These are phyloP conservation scores for Botrytis sinoallii DNA, from an alignment of 2,329 filamentous ascomycete species.

Conservation along the genomic window DNA sequence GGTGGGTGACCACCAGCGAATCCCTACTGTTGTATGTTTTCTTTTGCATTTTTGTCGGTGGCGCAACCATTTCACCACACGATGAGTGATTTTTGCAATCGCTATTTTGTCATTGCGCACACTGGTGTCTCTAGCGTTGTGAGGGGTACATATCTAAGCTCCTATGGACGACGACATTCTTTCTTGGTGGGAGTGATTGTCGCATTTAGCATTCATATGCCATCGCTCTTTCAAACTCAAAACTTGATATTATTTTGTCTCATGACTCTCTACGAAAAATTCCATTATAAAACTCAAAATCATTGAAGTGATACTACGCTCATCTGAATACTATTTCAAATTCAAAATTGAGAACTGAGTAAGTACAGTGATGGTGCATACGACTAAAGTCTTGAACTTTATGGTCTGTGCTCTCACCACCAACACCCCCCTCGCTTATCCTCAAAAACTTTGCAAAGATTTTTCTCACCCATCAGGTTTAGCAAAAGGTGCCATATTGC, in stretches of 20 bases:
- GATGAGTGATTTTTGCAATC: not conserved
- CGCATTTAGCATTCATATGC: not conserved
- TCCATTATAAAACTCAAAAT: not conserved
- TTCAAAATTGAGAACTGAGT: not conserved
- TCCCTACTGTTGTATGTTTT: not conserved
- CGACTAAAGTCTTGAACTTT: not conserved
- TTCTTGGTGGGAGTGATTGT: not conserved
- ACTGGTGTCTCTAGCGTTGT: not conserved
- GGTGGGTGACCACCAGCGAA: slow-evolving; percentile 13
- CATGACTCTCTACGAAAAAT: not conserved
- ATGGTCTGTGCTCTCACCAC: not conserved
- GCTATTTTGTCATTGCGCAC: not conserved
- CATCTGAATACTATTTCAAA: not conserved
- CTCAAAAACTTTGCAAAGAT: not conserved
- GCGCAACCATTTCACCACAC: not conserved
- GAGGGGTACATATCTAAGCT: not conserved
- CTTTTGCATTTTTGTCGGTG: not conserved
- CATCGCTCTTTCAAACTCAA: not conserved
- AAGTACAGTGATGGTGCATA: not conserved
- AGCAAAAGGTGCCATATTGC: no score
- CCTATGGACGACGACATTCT: no score
- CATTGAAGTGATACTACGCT: not conserved
- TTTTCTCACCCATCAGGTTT: not conserved
- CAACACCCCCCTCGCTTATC: slow-evolving; percentile 1
- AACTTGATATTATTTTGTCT: no score